Percentiles rank a stretch among this genome's conserved stretches.
phyloP scores from a whole-genome alignment of 2,329 filamentous ascomycete species.

The Colletotrichum theobromicola region DNA sequence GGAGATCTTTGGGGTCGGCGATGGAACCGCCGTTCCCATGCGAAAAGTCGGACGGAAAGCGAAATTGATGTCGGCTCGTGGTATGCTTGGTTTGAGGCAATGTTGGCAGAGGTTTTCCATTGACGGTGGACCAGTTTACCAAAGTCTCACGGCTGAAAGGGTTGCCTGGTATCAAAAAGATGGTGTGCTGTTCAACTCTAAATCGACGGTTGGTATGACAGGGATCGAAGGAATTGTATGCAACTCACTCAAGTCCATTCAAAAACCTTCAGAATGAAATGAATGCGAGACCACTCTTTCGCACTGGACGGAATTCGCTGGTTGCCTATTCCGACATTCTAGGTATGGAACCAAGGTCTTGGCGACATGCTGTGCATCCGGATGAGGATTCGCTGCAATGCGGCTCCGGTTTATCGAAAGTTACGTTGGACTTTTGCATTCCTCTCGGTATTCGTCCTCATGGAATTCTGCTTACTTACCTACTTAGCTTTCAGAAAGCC shows the following conservation, averaged over 20 bases:
- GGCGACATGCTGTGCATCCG: background rate
- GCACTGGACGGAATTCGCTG: background rate
- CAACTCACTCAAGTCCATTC: background rate
- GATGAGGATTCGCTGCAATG: background rate
- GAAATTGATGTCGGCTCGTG: background rate
- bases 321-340: background rate
- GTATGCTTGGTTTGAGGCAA: background rate
- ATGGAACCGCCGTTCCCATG: background rate
- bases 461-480: background rate
- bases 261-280: background rate
- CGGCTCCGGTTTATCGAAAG: background rate
- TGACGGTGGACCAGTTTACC: background rate
- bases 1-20: background rate
- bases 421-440: background rate
- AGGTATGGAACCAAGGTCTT: background rate
- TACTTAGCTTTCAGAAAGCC: background rate
- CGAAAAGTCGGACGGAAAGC: background rate
- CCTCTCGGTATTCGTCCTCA: background rate
- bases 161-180: background rate
- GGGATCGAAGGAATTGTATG: background rate
- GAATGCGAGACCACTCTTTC: background rate
- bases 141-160: background rate
- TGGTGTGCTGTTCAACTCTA: conserved; percentile 8
- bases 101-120: background rate
- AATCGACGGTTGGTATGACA: background rate